A percentile compares a stretch with the other conserved stretches of the same genome.
Evolutionary conservation across 2,329 filamentous ascomycete genomes (phyloP).

Genomic region (Verticillium dahliae): DNA sequence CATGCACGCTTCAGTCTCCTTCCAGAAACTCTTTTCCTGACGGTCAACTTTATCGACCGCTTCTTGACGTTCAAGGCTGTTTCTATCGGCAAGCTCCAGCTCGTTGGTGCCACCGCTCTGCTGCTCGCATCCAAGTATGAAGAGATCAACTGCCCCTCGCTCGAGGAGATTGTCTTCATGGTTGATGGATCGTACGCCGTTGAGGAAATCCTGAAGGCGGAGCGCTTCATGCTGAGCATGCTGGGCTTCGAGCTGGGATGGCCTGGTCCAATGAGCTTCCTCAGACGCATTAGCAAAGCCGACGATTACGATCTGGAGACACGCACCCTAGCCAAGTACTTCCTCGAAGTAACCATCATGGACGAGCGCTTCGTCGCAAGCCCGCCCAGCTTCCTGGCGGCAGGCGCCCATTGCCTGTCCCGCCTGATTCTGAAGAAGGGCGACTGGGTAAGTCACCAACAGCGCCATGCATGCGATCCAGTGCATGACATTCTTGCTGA

Average conservation of each 20-base stretch:
- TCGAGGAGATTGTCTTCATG: slow-evolving; percentile 97
- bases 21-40: slow-evolving; percentile 90
- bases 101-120: slow-evolving; percentile 92
- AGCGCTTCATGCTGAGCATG: slow-evolving; percentile 97
- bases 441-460: slow-evolving; percentile 68
- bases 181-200: slow-evolving; percentile 84
- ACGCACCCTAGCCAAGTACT: slow-evolving; percentile 93
- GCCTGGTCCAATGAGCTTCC: slow-evolving; percentile 98
- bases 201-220: slow-evolving; percentile 93
- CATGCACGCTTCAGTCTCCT: slow-evolving; percentile 86
- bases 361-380: slow-evolving; percentile 94
- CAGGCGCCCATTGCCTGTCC: slow-evolving; percentile 86
- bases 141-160: slow-evolving; percentile 95
- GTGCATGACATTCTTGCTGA: slow-evolving; percentile 23
- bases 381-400: slow-evolving; percentile 83
- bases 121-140: slow-evolving; percentile 97
- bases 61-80: slow-evolving; percentile 94
- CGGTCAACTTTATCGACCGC: slow-evolving; percentile 94
- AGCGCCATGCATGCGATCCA: neutral
- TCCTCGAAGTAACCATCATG: slow-evolving; percentile 94
- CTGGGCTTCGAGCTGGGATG: slow-evolving; percentile 92
- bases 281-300: slow-evolving; percentile 94
- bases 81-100: slow-evolving; percentile 87
- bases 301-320: slow-evolving; percentile 97
- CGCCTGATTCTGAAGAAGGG: slow-evolving; percentile 86